Conservation (phyloP, 345 rosid genomes). For the Citrus trifoliata region DNA sequence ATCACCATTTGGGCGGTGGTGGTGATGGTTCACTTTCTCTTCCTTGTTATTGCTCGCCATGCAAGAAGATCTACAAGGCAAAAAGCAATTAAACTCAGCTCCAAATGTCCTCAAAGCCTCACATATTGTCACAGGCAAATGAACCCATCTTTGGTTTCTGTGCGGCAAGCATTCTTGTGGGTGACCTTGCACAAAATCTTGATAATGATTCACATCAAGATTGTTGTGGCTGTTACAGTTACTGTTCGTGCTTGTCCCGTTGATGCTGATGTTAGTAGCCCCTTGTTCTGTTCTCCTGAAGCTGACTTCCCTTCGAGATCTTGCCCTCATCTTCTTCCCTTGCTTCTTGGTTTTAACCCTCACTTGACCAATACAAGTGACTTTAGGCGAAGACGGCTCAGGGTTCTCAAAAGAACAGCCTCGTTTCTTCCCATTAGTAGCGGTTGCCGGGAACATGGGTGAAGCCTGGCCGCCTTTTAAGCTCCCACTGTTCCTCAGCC, state of each 20-base stretch:
- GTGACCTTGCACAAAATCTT: conserved; percentile 13
- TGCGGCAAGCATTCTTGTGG: conserved; percentile 39
- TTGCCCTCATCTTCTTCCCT: conserved; percentile 63
- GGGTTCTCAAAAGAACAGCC: conserved; percentile 69
- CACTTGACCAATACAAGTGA: conserved; percentile 98
- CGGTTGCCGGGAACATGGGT: conserved; percentile 66
- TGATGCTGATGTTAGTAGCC: neutral
- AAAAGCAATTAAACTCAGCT: conserved; percentile 81
- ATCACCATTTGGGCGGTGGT: neutral
- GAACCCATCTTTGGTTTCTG: conserved; percentile 79
- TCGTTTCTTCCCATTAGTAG: conserved; percentile 47
- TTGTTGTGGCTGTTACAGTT: neutral
- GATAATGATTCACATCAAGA: conserved; percentile 14
- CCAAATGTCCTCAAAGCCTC: conserved; percentile 81
- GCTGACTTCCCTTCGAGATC: conserved; percentile 69
- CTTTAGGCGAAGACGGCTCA: conserved; percentile 93
- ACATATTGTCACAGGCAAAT: conserved; percentile 76
- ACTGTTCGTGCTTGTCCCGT: neutral
- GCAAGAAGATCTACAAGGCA: conserved; percentile 83
- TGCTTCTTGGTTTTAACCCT: conserved; percentile 95
- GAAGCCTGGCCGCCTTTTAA: conserved; percentile 76
- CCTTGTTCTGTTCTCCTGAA: conserved; percentile 52
- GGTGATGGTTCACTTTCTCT: conserved; percentile 13
- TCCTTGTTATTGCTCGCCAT: conserved; percentile 33
- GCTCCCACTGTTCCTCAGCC: conserved; percentile 70